A percentile compares a stretch with the other conserved stretches of the same genome.
phyloP scores from a whole-genome alignment of 148 eudicot genomes.

The Amaranthus cruentus region DNA sequence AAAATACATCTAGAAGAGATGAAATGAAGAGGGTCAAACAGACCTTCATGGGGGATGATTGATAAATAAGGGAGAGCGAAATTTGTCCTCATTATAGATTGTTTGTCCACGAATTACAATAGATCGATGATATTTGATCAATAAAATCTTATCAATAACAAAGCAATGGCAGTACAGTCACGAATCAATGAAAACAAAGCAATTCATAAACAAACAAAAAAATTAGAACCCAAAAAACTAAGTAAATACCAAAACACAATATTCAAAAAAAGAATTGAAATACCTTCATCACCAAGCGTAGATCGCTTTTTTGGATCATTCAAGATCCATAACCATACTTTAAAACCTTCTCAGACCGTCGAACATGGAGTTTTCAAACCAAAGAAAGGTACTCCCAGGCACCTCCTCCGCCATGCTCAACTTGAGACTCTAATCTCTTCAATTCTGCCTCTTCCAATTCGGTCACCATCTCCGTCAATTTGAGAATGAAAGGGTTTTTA shows the following conservation, averaged over 20 bases:
- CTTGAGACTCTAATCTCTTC: conserved; percentile 67
- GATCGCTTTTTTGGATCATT: conserved; percentile 76
- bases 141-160: neutral
- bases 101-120: neutral
- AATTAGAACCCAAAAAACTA: neutral
- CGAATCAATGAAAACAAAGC: neutral
- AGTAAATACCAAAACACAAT: neutral
- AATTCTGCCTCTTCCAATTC: conserved; percentile 61
- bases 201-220: neutral
- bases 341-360: conserved; percentile 72
- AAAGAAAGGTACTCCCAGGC: conserved; percentile 80
- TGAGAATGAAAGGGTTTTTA: too few species aligned
- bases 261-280: neutral
- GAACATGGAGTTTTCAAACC: conserved; percentile 76
- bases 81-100: too few species aligned
- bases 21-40: neutral
- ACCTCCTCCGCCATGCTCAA: conserved; percentile 87
- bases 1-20: neutral
- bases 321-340: conserved; percentile 67
- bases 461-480: conserved; percentile 48
- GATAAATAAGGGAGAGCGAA: neutral
- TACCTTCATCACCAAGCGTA: conserved; percentile 74
- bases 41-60: conserved; percentile 23
- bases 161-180: too few species aligned
- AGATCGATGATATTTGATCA: neutral